Conservation (phyloP, 139 green algal species). For the Coelastrella sp. region DNA sequence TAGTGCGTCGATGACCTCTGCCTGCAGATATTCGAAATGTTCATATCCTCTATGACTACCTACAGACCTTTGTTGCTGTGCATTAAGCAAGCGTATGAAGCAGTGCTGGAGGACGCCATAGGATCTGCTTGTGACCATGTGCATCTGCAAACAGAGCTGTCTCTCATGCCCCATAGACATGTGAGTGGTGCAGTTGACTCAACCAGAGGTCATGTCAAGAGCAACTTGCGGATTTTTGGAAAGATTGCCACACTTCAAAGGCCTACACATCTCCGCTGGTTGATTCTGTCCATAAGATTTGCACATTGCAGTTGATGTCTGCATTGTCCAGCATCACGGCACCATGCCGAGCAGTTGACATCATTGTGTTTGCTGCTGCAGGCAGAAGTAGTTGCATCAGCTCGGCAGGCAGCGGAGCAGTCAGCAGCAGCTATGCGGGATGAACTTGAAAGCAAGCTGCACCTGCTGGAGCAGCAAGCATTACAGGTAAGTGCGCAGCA, state of each 20-base stretch:
- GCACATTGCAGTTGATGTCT: no score
- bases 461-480: slow-evolving; percentile 5
- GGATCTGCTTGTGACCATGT: slow-evolving; percentile 14
- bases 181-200: neutral
- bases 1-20: neutral
- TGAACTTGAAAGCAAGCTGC: slow-evolving; percentile 19
- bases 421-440: slow-evolving; percentile 18
- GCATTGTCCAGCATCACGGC: no score
- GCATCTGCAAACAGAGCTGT: slow-evolving; percentile 27
- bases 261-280: no score
- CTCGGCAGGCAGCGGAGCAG: neutral
- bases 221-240: neutral
- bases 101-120: slow-evolving; percentile 9
- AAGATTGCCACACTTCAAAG: no score
- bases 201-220: neutral
- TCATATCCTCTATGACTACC: neutral
- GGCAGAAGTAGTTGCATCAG: slow-evolving; percentile 27
- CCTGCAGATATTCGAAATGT: slow-evolving; percentile 3
- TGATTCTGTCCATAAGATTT: no score
- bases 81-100: slow-evolving; percentile 37
- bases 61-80: slow-evolving; percentile 33
- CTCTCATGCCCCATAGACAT: slow-evolving; percentile 9
- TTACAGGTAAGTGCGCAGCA: neutral
- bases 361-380: neutral
- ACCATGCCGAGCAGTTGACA: neutral